Evolutionary conservation across 2,329 filamentous ascomycete genomes (phyloP).

Genomic region (Dactylella cylindrospora): DNA sequence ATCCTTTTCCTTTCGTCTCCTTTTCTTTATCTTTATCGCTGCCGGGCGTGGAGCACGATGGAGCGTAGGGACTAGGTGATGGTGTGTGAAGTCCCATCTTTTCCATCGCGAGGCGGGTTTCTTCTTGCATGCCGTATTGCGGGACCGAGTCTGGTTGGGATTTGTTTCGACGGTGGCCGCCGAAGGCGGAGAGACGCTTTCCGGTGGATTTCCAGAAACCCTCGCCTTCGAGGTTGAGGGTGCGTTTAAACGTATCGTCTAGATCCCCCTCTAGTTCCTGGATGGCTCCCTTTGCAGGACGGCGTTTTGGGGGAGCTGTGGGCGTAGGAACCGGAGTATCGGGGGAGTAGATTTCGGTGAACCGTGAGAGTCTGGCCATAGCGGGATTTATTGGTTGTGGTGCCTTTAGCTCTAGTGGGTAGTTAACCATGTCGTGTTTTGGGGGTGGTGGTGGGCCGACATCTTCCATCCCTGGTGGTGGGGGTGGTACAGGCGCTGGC

Average conservation of each 20-base stretch:
- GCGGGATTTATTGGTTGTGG: constrained; percentile 18
- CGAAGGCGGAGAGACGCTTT: constrained; percentile 26
- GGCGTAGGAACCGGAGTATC: constrained; percentile 29
- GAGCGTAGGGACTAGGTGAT: neutral
- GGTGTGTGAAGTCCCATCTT: constrained; percentile 32
- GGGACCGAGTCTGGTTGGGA: constrained; percentile 2
- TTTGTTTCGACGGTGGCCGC: constrained; percentile 23
- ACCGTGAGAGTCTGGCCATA: constrained; percentile 26
- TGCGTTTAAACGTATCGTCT: constrained; percentile 36
- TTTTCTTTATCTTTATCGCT: neutral
- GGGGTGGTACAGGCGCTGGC: constrained; percentile 37
- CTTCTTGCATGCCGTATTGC: constrained; percentile 23
- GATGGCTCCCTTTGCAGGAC: neutral
- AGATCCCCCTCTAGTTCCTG: constrained; percentile 6
- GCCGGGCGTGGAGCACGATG: constrained; percentile 1
- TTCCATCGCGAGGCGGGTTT: constrained; percentile 31
- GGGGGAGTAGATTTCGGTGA: constrained; percentile 42
- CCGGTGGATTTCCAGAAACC: constrained; percentile 42
- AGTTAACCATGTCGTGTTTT: constrained; percentile 12
- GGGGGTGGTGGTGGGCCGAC: constrained; percentile 29
- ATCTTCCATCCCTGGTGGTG: constrained; percentile 28
- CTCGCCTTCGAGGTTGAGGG: constrained; percentile 35
- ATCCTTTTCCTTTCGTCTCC: constrained; percentile 41
- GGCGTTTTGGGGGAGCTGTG: constrained; percentile 4
- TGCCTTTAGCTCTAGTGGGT: too few species aligned